Evolutionary conservation across 1,139 yeast genomes (phyloP), one percentile per base, ranked within the genome.

Genomic region (Saccharomyces pastorianus): DNA sequence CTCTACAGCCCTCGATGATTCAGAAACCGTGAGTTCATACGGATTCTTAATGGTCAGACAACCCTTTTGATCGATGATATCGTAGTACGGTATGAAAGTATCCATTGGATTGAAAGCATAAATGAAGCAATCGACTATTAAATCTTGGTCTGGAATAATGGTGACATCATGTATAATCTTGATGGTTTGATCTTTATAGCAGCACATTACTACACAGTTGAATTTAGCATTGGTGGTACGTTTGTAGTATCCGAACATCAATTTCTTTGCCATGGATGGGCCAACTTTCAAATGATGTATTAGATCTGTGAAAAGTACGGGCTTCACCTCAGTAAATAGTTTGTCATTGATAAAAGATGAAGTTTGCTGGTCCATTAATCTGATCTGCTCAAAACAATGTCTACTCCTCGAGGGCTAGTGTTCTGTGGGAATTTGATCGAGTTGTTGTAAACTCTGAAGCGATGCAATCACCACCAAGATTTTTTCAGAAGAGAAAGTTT

Each of bases 91-190:
- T 9, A 59, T 57, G 52, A 66, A 63, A 28, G 58, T 60, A 7
- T 65, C 63, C 60, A 59, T 64, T 1, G 71, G 70, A 51, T 62
- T 66, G 53, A 68, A 64, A 5, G 68, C 71, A 56, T 67, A 68
- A 14, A 68, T 66, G 47, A 67, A 68, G 51, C 66, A 64, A 53
- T 68, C 71, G 3, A 53, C 44, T 3, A 67, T 49, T 6, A 56
- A 53, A 6, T 59, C 55, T 25, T 54, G 53, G 23, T 55, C 55
- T 8, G 57, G 46, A 14, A 47, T 29, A 5, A 11, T 17, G 13
- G 13, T 56, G 23, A 64, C 48, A 48, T 66, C 68, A 26, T 60
- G 55, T 5, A 66, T 55, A 28, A 65, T 56, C 42, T 58, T 58
- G 3, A 66, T 54, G 1, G 54, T 50, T 6, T 63, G 64, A 51